A percentile compares a stretch with the other conserved stretches of the same genome.
Evolutionary conservation across 371 early-diverging fungal species (phyloP).

Genomic region (Rhizopus microsporus): DNA sequence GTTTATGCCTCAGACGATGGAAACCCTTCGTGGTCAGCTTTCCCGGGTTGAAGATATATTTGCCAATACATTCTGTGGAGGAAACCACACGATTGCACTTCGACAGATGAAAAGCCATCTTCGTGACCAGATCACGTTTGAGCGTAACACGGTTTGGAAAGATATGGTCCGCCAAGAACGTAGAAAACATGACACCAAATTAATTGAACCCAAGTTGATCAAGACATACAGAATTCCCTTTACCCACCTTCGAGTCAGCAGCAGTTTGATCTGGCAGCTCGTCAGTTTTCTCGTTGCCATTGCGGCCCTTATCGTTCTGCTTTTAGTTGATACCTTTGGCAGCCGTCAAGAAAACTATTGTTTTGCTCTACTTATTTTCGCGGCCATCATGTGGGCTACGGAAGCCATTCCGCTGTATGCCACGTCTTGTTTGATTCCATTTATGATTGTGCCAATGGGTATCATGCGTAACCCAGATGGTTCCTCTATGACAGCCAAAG

Average conservation of each 20-base stretch:
- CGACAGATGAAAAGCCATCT: slow-evolving; percentile 68
- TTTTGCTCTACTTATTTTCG: slow-evolving; percentile 65
- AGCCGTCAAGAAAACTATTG: slow-evolving; percentile 63
- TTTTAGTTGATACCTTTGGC: slow-evolving; percentile 58
- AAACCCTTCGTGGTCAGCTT: slow-evolving; percentile 50
- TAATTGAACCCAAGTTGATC: slow-evolving; percentile 48
- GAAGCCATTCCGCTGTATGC: slow-evolving; percentile 82
- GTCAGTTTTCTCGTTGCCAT: slow-evolving; percentile 49
- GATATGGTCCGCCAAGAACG: slow-evolving; percentile 81
- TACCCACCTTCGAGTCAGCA: slow-evolving; percentile 24
- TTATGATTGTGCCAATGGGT: slow-evolving; percentile 69
- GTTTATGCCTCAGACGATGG: slow-evolving; percentile 58
- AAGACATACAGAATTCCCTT: slow-evolving; percentile 45
- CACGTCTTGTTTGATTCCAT: slow-evolving; percentile 78
- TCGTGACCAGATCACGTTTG: slow-evolving; percentile 73
- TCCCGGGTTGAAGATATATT: slow-evolving; percentile 62
- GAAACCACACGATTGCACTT: slow-evolving; percentile 53
- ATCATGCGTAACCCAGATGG: slow-evolving; percentile 66
- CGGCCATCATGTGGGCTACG: slow-evolving; percentile 70
- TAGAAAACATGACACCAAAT: slow-evolving; percentile 51
- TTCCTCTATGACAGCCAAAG: slow-evolving; percentile 58
- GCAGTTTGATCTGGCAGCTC: slow-evolving; percentile 28
- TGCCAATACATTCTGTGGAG: slow-evolving; percentile 63
- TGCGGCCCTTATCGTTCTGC: slow-evolving; percentile 52
- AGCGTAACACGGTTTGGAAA: slow-evolving; percentile 82